Base-by-base conservation (phyloP, 306 rosid species). In the Acacia melanoxylon region DNA sequence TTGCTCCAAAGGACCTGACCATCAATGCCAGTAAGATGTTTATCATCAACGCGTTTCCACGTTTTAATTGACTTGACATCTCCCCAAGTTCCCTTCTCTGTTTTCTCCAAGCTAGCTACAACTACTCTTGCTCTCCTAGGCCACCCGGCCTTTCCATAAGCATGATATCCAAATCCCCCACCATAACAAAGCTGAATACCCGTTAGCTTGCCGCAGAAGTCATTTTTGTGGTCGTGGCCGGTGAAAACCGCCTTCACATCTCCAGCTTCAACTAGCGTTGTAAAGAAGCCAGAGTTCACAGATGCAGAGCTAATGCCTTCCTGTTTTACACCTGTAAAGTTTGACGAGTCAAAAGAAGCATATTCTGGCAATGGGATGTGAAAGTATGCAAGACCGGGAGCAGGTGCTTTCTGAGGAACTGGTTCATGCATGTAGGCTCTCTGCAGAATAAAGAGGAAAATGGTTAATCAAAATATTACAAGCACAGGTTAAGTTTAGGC, bases 121-220 rank as follows among this genome's bases (percentile, higher is more conserved):
- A 94, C 91, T 46, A 94, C 91, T 82, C 97, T 83, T 29, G 98
- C 91, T 85, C 97, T 92, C 87, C 98, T 90, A 5, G 92, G 54
- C 95, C 98, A 94, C 81, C 97, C 97, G 83, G 95, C 91, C 86
- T 92, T 84, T 40, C 97, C 98, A 78, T 94, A 92, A 59, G 98
- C 98, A 83, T 92, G 98, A 86, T 90, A 94, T 58, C 97, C 97
- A 49, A 94, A 94, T 41, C 98, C 98, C 46, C 98, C 93, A 42
- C 82, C 93, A 90, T 92, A 92, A 75, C 98, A 94, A 46, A 94
- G 92, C 8, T 90, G 78, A 59, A 90, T 83, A 22, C 87, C 97
- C 0, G 81, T 88, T 62, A 92, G 79, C 87, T 86, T 63, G 15
- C 98, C 98, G 45, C 97, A 92, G 87, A 94, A 94, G 81, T 92